These are phyloP conservation scores for Sergeia podlipaevii DNA, from an alignment of 208 protist species.

Conservation along the genomic window DNA sequence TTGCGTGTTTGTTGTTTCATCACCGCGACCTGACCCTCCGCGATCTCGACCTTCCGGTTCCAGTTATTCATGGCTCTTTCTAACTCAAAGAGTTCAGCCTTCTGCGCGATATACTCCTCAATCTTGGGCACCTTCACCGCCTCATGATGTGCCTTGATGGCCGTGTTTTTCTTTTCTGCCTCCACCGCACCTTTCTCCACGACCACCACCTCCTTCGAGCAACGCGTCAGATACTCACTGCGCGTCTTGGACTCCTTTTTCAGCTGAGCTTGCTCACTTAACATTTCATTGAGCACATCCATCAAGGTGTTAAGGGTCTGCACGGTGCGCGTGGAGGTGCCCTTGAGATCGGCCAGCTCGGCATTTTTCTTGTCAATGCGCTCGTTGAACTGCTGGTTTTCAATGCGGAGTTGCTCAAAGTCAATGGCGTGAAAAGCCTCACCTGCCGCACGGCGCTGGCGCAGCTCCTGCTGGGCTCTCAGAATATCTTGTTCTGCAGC, in stretches of 20 bases:
- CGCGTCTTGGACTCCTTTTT: constrained; percentile 84
- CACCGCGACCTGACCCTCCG: constrained; percentile 60
- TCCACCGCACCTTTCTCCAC: constrained; percentile 64
- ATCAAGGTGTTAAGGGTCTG: constrained; percentile 90
- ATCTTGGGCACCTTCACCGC: constrained; percentile 91
- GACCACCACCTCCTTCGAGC: constrained; percentile 54
- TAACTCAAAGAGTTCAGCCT: constrained; percentile 89
- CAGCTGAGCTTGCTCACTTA: constrained; percentile 73
- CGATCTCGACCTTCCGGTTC: constrained; percentile 92
- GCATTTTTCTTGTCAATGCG: constrained; percentile 93
- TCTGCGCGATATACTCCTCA: constrained; percentile 93
- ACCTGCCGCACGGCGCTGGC: constrained; percentile 88
- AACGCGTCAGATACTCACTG: constrained; percentile 62
- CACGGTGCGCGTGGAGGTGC: constrained; percentile 92
- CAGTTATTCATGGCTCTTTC: constrained; percentile 86
- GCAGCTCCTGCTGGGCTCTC: constrained; percentile 81
- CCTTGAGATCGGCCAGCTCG: constrained; percentile 93
- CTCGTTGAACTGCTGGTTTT: constrained; percentile 95
- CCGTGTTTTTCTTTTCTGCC: constrained; percentile 66
- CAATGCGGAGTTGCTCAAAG: constrained; percentile 96
- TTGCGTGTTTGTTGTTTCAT: constrained; percentile 52
- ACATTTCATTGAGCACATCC: constrained; percentile 83
- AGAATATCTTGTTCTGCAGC: constrained; percentile 72
- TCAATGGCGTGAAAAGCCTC: constrained; percentile 93
- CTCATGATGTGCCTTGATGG: constrained; percentile 81